phyloP scores from a whole-genome alignment of 305 asterid species.

The Ilex paraguariensis region DNA sequence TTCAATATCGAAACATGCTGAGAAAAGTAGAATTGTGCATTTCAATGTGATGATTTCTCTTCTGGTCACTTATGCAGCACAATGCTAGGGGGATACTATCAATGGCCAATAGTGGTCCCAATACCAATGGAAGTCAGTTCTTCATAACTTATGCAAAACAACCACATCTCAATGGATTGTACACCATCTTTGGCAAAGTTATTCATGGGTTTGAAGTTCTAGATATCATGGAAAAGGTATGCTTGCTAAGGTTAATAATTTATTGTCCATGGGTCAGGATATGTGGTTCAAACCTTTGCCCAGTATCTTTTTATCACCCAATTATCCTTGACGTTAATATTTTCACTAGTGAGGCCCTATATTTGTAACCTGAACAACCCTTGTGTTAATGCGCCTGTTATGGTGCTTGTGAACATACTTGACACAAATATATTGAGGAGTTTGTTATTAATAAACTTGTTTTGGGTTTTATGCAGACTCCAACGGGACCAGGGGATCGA shows the following conservation, averaged over 20 bases:
- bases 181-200: constrained; percentile 92
- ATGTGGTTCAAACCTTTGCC: neutral
- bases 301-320: neutral
- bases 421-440: neutral
- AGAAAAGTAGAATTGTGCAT: neutral
- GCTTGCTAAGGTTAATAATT: neutral
- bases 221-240: constrained; percentile 95
- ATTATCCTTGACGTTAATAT: neutral
- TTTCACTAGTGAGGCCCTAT: neutral
- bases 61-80: constrained; percentile 44
- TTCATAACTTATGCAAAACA: constrained; percentile 73
- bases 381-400: no score
- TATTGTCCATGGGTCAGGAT: no score
- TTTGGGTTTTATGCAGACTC: constrained; percentile 57
- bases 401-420: neutral
- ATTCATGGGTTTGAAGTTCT: constrained; percentile 96
- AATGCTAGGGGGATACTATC: constrained; percentile 91
- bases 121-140: constrained; percentile 96
- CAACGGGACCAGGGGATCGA: constrained; percentile 76
- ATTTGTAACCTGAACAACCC: no score
- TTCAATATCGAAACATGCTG: no score
- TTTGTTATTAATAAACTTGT: neutral
- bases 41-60: neutral
- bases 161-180: constrained; percentile 92
- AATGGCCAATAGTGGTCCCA: constrained; percentile 95